A percentile compares a stretch with the other conserved stretches of the same genome.
Conservation (phyloP, 352 stramenopile species). For the Peronospora tabacina region DNA sequence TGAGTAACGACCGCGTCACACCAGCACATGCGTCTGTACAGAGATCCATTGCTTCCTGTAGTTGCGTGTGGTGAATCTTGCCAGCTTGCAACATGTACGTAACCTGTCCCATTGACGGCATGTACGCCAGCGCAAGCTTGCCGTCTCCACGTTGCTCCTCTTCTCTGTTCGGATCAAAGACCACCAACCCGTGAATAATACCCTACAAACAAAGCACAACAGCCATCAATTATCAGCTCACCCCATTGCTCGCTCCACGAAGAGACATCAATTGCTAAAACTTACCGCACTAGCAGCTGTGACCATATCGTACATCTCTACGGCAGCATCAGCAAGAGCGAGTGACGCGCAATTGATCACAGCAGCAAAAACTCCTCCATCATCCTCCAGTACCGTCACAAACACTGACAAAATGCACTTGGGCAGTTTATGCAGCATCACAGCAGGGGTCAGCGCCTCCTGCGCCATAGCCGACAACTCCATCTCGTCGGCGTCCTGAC, state of each 20-base stretch:
- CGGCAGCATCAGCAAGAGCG: conserved; percentile 77
- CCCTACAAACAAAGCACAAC: conserved; percentile 22
- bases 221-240: conserved; percentile 2
- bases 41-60: conserved; percentile 82
- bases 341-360: conserved; percentile 84
- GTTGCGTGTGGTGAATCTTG: conserved; percentile 60
- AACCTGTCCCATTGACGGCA: conserved; percentile 74
- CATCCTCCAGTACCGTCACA: conserved; percentile 80
- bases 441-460: conserved; percentile 68
- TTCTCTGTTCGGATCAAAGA: conserved; percentile 64
- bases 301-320: conserved; percentile 91
- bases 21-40: conserved; percentile 75
- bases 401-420: conserved; percentile 88
- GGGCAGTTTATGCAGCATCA: conserved; percentile 83
- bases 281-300: conserved; percentile 60
- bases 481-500: conserved; percentile 72
- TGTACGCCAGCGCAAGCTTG: conserved; percentile 74
- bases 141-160: conserved; percentile 58
- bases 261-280: conserved; percentile 1
- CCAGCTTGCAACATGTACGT: conserved; percentile 86
- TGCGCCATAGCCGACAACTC: conserved; percentile 68
- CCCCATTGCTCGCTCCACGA: background rate
- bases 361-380: conserved; percentile 75
- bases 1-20: conserved; percentile 47
- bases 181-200: conserved; percentile 43